A percentile compares a stretch with the other conserved stretches of the same genome.
These are phyloP conservation scores for Cardamine resedifolia DNA, from an alignment of 345 rosid species.

Conservation along the genomic window DNA sequence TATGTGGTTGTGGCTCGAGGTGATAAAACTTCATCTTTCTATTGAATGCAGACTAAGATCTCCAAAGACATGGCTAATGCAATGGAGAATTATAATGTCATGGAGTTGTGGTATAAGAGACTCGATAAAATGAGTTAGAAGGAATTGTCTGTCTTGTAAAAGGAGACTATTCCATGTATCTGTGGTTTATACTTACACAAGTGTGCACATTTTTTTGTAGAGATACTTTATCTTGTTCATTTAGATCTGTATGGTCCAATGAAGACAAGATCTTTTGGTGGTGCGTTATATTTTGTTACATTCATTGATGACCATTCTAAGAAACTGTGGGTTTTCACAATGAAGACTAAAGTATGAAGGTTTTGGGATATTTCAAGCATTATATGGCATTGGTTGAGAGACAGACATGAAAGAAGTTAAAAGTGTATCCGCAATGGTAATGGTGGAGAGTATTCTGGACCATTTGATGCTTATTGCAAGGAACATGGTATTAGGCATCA, in stretches of 20 bases:
- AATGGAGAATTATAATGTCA: neutral
- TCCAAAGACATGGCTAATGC: neutral
- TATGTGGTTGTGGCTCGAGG: neutral
- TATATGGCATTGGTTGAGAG: constrained; percentile 10
- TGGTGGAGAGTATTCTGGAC: too few relatives aligned
- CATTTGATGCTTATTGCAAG: neutral
- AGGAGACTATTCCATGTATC: neutral
- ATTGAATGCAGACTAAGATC: neutral
- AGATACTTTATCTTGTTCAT: neutral
- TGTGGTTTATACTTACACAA: neutral
- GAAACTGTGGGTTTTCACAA: neutral
- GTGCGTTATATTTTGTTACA: neutral
- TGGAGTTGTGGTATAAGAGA: neutral
- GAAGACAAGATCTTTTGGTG: neutral
- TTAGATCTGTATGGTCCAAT: neutral
- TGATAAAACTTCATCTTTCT: neutral
- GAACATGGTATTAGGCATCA: neutral
- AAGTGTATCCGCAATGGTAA: neutral
- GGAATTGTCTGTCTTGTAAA: neutral
- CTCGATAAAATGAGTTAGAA: constrained; percentile 2
- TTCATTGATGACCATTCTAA: neutral
- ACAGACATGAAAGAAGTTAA: neutral
- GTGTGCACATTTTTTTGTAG: neutral
- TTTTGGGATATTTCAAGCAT: neutral
- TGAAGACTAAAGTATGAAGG: neutral